These are phyloP conservation scores for Chlorophyllum brunneum DNA, from an alignment of 768 basidiomycete species.

Conservation along the genomic window DNA sequence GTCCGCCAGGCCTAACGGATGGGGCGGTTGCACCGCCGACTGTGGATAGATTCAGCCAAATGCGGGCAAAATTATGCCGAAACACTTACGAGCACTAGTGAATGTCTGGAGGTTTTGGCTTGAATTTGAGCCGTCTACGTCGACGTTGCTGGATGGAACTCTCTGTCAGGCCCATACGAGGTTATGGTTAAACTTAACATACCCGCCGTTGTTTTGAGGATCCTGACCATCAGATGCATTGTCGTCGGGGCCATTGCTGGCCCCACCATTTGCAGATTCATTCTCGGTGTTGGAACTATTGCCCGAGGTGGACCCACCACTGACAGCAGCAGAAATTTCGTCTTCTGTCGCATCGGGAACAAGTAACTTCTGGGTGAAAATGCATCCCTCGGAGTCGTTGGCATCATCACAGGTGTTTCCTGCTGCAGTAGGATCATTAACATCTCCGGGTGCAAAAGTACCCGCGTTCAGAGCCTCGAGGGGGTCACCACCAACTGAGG, in stretches of 20 bases:
- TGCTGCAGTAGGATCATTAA: constrained; percentile 47
- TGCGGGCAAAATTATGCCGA: not conserved
- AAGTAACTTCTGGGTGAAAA: constrained; percentile 57
- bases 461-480: constrained; percentile 54
- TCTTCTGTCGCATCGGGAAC: constrained; percentile 51
- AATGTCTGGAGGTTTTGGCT: constrained; percentile 46
- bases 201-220: constrained; percentile 1
- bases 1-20: constrained; percentile 38
- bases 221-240: constrained; percentile 11
- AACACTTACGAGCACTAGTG: constrained; percentile 39
- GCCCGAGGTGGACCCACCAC: constrained; percentile 19
- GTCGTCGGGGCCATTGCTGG: constrained; percentile 4
- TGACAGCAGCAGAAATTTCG: constrained; percentile 54
- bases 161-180: not conserved
- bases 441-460: constrained; percentile 56
- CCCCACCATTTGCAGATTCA: constrained; percentile 21
- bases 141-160: constrained; percentile 8
- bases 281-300: constrained; percentile 18
- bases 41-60: constrained; percentile 14
- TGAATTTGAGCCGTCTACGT: constrained; percentile 17
- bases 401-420: constrained; percentile 54
- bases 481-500: constrained; percentile 59
- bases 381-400: constrained; percentile 55
- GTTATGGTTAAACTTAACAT: not conserved
- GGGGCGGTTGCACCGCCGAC: constrained; percentile 44